phyloP scores from a whole-genome alignment of 352 stramenopile species.

The Pythium plurisporium region DNA sequence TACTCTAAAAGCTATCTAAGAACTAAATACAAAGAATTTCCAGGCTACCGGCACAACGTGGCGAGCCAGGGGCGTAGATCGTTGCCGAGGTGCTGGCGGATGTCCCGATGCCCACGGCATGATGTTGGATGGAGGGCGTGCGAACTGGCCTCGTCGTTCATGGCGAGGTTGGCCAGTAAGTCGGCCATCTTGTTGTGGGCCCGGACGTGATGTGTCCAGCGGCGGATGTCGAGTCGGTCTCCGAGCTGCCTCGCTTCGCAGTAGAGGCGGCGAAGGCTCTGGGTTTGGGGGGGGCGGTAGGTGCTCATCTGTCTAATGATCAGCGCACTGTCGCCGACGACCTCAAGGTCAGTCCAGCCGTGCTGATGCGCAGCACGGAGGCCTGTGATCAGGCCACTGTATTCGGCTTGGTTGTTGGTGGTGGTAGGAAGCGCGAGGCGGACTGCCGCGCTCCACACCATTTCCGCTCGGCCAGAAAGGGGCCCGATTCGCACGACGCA shows the following conservation, averaged over 20 bases:
- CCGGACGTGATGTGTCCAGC: not conserved
- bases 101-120: not conserved
- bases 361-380: not conserved
- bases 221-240: not conserved
- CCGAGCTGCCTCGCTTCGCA: not conserved
- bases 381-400: not conserved
- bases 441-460: not conserved
- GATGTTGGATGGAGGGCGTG: not conserved
- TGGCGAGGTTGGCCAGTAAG: not conserved
- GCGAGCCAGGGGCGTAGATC: not conserved
- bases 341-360: not conserved
- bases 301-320: not conserved
- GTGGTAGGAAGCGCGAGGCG: not conserved
- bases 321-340: not conserved
- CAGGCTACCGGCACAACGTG: no score
- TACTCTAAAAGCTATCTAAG: no score
- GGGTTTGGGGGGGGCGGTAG: not conserved
- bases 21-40: no score
- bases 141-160: not conserved
- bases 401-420: conserved; percentile 8
- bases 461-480: not conserved
- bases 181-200: conserved; percentile 7
- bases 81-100: not conserved
- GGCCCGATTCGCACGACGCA: not conserved
- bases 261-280: not conserved